These are phyloP conservation scores for Aspergillus amoenus DNA, from an alignment of 2,329 filamentous ascomycete genomes.

Conservation along the genomic window DNA sequence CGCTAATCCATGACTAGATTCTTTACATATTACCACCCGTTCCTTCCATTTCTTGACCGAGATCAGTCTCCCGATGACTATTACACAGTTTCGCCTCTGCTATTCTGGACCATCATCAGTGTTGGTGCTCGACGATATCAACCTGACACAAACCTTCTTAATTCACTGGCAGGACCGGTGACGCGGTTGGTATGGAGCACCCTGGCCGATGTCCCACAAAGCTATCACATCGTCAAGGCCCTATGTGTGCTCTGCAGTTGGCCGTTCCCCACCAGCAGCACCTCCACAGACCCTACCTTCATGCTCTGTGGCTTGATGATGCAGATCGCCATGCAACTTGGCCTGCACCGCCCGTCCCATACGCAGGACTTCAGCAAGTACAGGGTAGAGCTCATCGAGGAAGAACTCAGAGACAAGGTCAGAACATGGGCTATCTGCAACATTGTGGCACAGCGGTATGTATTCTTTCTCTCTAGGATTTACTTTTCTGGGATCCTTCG, in stretches of 20 bases:
- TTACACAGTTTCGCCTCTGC: conserved; percentile 57
- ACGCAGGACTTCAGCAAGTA: conserved; percentile 57
- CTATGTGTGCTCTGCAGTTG: conserved; percentile 64
- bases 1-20: conserved; percentile 50
- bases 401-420: conserved; percentile 63
- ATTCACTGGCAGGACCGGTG: conserved; percentile 52
- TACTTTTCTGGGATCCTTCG: background rate
- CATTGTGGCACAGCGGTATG: conserved; percentile 64
- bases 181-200: conserved; percentile 62
- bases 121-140: conserved; percentile 62
- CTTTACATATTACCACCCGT: conserved; percentile 64
- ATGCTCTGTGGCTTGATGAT: conserved; percentile 67
- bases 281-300: conserved; percentile 64
- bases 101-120: conserved; percentile 68
- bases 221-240: conserved; percentile 64
- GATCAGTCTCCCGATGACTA: conserved; percentile 56
- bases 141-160: conserved; percentile 54
- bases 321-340: conserved; percentile 67
- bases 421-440: conserved; percentile 69
- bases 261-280: conserved; percentile 64
- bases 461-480: background rate
- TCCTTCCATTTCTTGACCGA: conserved; percentile 62
- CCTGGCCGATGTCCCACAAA: conserved; percentile 60
- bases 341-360: conserved; percentile 63
- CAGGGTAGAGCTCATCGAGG: conserved; percentile 55